Conservation (phyloP, 208 protist species). For the Acanthamoeba royreba region DNA sequence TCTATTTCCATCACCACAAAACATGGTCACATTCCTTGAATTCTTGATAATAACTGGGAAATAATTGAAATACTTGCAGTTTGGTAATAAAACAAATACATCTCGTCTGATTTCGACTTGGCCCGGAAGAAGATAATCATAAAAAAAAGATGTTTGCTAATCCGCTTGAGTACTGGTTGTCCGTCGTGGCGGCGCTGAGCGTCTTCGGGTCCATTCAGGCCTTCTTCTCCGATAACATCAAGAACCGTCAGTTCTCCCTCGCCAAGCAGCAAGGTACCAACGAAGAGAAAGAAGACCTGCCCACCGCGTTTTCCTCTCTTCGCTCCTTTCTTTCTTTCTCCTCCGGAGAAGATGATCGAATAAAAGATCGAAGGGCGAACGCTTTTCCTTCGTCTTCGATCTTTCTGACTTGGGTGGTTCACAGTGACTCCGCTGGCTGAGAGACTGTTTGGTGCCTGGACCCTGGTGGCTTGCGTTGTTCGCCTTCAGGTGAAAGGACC, state of each 20-base stretch:
- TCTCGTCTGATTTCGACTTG: too few relatives aligned
- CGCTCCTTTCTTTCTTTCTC: too few relatives aligned
- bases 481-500: background rate
- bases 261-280: background rate
- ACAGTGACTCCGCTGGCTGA: background rate
- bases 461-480: background rate
- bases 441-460: background rate
- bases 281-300: background rate
- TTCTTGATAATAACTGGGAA: too few relatives aligned
- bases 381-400: background rate
- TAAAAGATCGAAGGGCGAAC: too few relatives aligned
- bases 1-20: too few relatives aligned
- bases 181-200: background rate
- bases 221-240: background rate
- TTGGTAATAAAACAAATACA: too few relatives aligned
- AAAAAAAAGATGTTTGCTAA: background rate
- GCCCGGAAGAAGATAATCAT: too few relatives aligned
- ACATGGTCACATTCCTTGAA: too few relatives aligned
- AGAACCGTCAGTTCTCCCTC: background rate
- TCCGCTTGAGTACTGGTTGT: background rate
- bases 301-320: background rate
- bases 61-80: too few relatives aligned
- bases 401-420: background rate
- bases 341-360: too few relatives aligned
- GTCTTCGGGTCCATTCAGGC: slow-evolving; percentile 1